Conservation (phyloP, 352 stramenopile genomes). For the Pythium grandisporangium region DNA sequence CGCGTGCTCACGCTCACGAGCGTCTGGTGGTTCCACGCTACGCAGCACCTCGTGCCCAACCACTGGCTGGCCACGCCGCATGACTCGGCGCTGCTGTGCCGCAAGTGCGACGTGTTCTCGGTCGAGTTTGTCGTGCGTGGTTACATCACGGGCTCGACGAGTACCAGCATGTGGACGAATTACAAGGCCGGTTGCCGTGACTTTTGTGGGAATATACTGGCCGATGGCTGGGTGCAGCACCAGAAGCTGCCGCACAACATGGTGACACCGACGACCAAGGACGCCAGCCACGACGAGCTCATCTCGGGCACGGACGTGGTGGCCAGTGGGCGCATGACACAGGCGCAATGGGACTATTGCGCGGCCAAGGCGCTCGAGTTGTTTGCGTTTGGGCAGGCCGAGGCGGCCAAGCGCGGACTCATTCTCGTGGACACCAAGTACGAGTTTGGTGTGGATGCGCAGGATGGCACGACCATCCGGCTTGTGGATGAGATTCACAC, state of each 20-base stretch:
- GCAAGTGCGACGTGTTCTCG: slow-evolving; percentile 94
- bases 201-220: slow-evolving; percentile 96
- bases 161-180: slow-evolving; percentile 99
- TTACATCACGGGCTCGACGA: slow-evolving; percentile 96
- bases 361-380: slow-evolving; percentile 88
- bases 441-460: slow-evolving; percentile 73
- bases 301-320: slow-evolving; percentile 95
- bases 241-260: slow-evolving; percentile 93
- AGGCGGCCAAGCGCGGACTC: slow-evolving; percentile 88
- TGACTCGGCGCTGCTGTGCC: slow-evolving; percentile 93
- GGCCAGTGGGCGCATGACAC: slow-evolving; percentile 90
- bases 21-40: slow-evolving; percentile 95
- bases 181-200: slow-evolving; percentile 93
- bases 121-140: slow-evolving; percentile 99
- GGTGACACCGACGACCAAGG: slow-evolving; percentile 98
- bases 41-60: slow-evolving; percentile 95
- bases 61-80: slow-evolving; percentile 93
- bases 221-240: slow-evolving; percentile 95
- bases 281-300: slow-evolving; percentile 96
- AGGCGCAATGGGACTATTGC: slow-evolving; percentile 96
- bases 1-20: slow-evolving; percentile 95
- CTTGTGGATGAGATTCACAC: slow-evolving; percentile 99
- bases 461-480: slow-evolving; percentile 89
- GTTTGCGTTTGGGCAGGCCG: slow-evolving; percentile 88
- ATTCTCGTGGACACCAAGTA: slow-evolving; percentile 99